Base-by-base conservation (phyloP, 345 rosid species). In the Eucalyptus globulus region DNA sequence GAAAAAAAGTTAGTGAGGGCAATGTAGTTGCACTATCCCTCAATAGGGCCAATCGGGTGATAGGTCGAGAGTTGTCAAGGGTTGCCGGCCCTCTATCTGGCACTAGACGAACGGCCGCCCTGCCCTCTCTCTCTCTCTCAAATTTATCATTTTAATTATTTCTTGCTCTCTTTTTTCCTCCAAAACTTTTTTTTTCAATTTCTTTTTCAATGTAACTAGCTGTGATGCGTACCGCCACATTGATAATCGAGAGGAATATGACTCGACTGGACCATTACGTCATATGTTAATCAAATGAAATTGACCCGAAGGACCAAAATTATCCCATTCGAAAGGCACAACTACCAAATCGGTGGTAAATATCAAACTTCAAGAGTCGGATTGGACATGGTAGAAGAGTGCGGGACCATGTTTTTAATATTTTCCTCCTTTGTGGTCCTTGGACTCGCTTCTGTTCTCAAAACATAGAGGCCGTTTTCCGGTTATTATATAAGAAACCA, bases 91-190 rank as follows among this genome's bases (percentile, higher is more conserved):
- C 44, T 69, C 24, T 0, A 1, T 62, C 31, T 12, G 0, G 34
- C 69, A 0, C 10, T 0, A 65, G 72, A 4, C 6, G 19, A 14
- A n/a, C 24, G 1, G 43, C 6, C 0, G 1, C 7, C 8, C 11
- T 8, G 12, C 22, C 31, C 34, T 67, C 3, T 31, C 22, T 65
- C 80, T 69, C 26, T 34, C 43, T 9, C 26, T 8, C 13, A 17
- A 0, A 31, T 34, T 34, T 34, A 19, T 69, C 44, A 69, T 69
- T 34, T 34, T 5, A 69, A 69, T 69, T 69, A 9, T 69, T 69
- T 9, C 24, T 69, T 34, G 7, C 13, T 17, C 13, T 9, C 3
- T 69, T 4, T 34, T 69, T 5, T 9, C 37, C 24, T 2, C 11
- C 1, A 17, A 15, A 9, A 7, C 3, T 17, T 69, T 19, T 34